These are phyloP conservation scores for Caulochytrium protostelioides DNA, from an alignment of 371 early-diverging fungal genomes.

Conservation along the genomic window DNA sequence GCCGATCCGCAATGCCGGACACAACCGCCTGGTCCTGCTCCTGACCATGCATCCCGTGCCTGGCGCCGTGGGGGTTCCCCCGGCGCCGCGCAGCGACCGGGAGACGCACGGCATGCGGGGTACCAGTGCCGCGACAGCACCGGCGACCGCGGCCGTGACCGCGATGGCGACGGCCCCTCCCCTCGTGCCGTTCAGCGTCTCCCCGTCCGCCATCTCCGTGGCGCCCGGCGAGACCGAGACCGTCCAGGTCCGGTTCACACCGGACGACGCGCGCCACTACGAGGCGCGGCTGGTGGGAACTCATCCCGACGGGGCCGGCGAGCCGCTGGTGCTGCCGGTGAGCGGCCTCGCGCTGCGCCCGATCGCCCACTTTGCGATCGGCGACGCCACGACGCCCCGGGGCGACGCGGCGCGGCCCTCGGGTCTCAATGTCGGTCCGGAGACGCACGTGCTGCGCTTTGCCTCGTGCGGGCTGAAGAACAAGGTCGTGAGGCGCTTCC, in stretches of 20 bases:
- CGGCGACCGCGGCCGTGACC: too few relatives aligned
- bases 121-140: too few relatives aligned
- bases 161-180: too few relatives aligned
- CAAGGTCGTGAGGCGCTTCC: constrained; percentile 23
- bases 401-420: too few relatives aligned
- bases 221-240: constrained; percentile 12
- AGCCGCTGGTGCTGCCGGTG: constrained; percentile 11
- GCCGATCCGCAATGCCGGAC: constrained; percentile 19
- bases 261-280: constrained; percentile 20
- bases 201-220: constrained; percentile 14
- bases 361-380: constrained; percentile 33
- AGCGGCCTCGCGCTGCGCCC: constrained; percentile 19
- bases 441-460: constrained; percentile 23
- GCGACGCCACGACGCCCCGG: too few relatives aligned
- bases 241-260: constrained; percentile 19
- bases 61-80: too few relatives aligned
- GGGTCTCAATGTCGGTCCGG: too few relatives aligned
- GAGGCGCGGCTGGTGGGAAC: constrained; percentile 1
- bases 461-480: constrained; percentile 21
- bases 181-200: too few relatives aligned
- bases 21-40: constrained; percentile 3
- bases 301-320: constrained; percentile 16
- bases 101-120: too few relatives aligned
- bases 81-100: too few relatives aligned
- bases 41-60: background rate